These are phyloP conservation scores for Kodamaea alishanica DNA, from an alignment of 1,139 yeast genomes.

Conservation along the genomic window DNA sequence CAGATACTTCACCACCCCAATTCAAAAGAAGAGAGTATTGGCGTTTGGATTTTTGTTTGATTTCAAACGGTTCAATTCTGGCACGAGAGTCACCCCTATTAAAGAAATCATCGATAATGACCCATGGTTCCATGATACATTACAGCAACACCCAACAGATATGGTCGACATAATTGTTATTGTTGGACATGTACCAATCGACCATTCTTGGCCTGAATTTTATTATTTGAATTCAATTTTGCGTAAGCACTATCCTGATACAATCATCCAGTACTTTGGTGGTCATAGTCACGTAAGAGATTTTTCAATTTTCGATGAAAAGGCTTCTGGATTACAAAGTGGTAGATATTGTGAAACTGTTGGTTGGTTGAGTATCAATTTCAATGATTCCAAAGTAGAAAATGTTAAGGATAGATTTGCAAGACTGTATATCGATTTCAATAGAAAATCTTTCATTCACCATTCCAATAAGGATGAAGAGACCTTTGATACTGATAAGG, in stretches of 20 bases:
- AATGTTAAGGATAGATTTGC: constrained; percentile 29
- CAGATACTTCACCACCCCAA: constrained; percentile 61
- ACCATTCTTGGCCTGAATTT: constrained; percentile 54
- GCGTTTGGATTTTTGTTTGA: constrained; percentile 81
- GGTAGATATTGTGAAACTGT: constrained; percentile 92
- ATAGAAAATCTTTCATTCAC: constrained; percentile 58
- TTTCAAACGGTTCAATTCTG: constrained; percentile 58
- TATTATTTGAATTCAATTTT: constrained; percentile 49
- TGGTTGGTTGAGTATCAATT: constrained; percentile 72
- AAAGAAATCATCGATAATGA: constrained; percentile 48
- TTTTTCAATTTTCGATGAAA: constrained; percentile 62
- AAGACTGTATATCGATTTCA: constrained; percentile 80
- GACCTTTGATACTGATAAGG: constrained; percentile 48
- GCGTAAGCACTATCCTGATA: constrained; percentile 55
- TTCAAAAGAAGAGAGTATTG: constrained; percentile 50
- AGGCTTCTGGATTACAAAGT: constrained; percentile 76
- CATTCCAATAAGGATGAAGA: constrained; percentile 45
- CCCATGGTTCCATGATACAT: constrained; percentile 59
- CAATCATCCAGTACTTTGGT: constrained; percentile 81
- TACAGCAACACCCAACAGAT: constrained; percentile 38
- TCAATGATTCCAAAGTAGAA: constrained; percentile 10
- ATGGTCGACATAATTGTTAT: constrained; percentile 64
- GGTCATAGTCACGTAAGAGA: constrained; percentile 95
- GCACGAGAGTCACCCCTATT: constrained; percentile 65
- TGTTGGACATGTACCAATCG: constrained; percentile 79